These are phyloP conservation scores for Solanum pimpinellifolium DNA, from an alignment of 257 asterid species.

Conservation along the genomic window DNA sequence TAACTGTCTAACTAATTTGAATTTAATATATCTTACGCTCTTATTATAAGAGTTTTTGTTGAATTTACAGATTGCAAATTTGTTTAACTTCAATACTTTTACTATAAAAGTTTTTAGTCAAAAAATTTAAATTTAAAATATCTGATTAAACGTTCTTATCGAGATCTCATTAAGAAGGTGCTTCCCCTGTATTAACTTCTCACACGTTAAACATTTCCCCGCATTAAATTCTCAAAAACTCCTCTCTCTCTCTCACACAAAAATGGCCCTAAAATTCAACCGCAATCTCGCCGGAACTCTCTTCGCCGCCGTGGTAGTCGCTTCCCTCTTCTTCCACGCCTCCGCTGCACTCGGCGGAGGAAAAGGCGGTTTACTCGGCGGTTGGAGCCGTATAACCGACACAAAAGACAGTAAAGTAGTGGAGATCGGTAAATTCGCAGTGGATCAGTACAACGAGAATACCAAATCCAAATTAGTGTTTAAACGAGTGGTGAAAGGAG, in stretches of 20 bases:
- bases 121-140: not conserved
- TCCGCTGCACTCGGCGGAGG: not conserved
- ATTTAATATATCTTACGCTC: not conserved
- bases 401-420: constrained; percentile 14
- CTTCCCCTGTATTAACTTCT: not conserved
- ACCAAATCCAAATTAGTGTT: not conserved
- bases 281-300: not conserved
- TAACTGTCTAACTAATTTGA: rapidly evolving
- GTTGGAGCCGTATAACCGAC: constrained; percentile 16
- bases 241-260: not conserved
- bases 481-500: constrained; percentile 15
- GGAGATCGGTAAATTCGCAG: constrained; percentile 24
- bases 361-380: not conserved
- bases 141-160: not conserved
- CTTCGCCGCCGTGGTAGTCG: not conserved
- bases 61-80: too few relatives aligned
- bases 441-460: constrained; percentile 24
- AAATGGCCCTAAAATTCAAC: constrained; percentile 14
- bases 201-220: not conserved
- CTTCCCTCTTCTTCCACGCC: not conserved
- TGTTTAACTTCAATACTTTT: not conserved
- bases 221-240: not conserved
- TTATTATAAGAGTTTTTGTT: too few relatives aligned
- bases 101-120: too few relatives aligned
- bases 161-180: not conserved